phyloP scores from a whole-genome alignment of 768 basidiomycete genomes.

The Pholiota conissans region DNA sequence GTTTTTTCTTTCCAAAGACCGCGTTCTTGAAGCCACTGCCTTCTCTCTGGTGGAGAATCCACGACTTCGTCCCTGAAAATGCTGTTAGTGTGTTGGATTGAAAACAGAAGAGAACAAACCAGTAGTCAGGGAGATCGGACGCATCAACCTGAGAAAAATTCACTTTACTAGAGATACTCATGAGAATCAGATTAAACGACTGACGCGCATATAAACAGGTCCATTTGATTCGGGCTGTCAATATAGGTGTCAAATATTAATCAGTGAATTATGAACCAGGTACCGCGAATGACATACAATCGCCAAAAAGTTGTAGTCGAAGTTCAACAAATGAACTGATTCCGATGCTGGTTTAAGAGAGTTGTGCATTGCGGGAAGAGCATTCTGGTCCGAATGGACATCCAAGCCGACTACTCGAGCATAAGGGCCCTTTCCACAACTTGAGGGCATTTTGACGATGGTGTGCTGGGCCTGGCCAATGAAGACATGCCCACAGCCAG shows the following conservation, averaged over 20 bases:
- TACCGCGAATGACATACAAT: conserved; percentile 2
- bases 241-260: background rate
- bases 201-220: conserved; percentile 3
- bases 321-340: conserved; percentile 16
- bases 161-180: background rate
- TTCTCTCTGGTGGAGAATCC: conserved; percentile 11
- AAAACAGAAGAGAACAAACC: background rate
- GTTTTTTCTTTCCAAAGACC: conserved; percentile 9
- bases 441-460: conserved; percentile 21
- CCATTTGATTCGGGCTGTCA: conserved; percentile 9
- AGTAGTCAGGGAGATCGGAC: conserved; percentile 16
- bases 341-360: conserved; percentile 16
- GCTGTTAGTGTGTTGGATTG: background rate
- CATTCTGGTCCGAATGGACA: conserved; percentile 17
- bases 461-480: conserved; percentile 22
- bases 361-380: conserved; percentile 12
- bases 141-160: background rate
- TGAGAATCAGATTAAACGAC: background rate
- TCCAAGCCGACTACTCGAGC: conserved; percentile 22
- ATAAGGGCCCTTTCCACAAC: conserved; percentile 27
- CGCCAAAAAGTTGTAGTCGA: conserved; percentile 20
- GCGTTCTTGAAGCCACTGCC: conserved; percentile 11
- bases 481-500: conserved; percentile 23
- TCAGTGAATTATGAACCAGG: background rate
- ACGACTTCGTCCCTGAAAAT: conserved; percentile 7